Conservation (phyloP, 1,139 yeast species). For the Geotrichum candidum region DNA sequence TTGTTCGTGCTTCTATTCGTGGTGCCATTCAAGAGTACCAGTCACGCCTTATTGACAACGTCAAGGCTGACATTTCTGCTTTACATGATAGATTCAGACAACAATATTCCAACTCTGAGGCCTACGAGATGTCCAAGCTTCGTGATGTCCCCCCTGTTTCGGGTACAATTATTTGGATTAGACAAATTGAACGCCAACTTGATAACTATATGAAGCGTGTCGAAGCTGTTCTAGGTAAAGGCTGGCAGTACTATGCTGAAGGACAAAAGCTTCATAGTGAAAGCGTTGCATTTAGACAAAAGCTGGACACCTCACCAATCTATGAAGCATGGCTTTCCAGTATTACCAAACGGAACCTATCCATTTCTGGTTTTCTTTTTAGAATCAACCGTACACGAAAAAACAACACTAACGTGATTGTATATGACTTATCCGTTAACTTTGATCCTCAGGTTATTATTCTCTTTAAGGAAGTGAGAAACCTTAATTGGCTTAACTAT, state of each 20-base stretch:
- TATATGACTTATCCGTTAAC: constrained; percentile 37
- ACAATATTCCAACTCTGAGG: constrained; percentile 35
- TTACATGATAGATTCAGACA: constrained; percentile 40
- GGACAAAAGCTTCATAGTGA: constrained; percentile 60
- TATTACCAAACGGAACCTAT: constrained; percentile 25
- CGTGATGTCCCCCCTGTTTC: constrained; percentile 47
- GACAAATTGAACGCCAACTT: constrained; percentile 44
- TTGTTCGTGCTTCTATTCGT: constrained; percentile 47
- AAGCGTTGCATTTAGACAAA: constrained; percentile 41
- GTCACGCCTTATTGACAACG: constrained; percentile 42
- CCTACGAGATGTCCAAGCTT: constrained; percentile 34
- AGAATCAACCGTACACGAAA: constrained; percentile 30
- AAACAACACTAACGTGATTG: constrained; percentile 12
- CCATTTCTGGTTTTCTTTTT: constrained; percentile 40
- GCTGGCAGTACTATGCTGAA: constrained; percentile 70
- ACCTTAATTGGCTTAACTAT: constrained; percentile 48
- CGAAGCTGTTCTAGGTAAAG: constrained; percentile 55
- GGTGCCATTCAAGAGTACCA: constrained; percentile 54
- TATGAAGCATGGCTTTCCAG: constrained; percentile 45
- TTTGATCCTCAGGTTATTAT: constrained; percentile 46
- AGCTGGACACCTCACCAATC: constrained; percentile 41
- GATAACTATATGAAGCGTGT: constrained; percentile 40
- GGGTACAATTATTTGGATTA: constrained; percentile 46
- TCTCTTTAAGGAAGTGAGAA: constrained; percentile 49
- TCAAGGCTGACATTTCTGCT: constrained; percentile 42